phyloP scores from a whole-genome alignment of 169 alveolate species.

The Plasmodium yoelii region DNA sequence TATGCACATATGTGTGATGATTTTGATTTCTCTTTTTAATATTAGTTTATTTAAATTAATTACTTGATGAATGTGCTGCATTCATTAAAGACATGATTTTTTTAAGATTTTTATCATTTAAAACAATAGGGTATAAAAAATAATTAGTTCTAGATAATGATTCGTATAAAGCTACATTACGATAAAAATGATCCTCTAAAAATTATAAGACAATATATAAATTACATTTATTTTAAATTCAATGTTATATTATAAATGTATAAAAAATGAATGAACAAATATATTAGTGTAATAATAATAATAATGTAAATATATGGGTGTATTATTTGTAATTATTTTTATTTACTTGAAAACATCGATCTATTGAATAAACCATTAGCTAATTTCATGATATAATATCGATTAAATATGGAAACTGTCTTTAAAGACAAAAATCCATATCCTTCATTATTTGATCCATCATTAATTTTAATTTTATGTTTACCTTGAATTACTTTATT shows the following conservation, averaged over 20 bases:
- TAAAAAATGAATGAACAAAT: neutral
- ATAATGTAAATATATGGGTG: neutral
- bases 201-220: neutral
- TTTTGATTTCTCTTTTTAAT: neutral
- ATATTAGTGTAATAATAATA: neutral
- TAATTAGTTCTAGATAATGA: constrained; percentile 66
- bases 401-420: constrained; percentile 74
- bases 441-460: constrained; percentile 27
- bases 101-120: constrained; percentile 54
- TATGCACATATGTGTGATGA: neutral
- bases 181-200: constrained; percentile 56
- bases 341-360: constrained; percentile 46
- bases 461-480: constrained; percentile 14
- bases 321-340: neutral
- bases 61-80: constrained; percentile 36
- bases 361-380: constrained; percentile 46
- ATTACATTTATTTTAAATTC: neutral
- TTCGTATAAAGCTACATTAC: constrained; percentile 58
- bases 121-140: constrained; percentile 42
- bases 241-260: neutral
- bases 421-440: constrained; percentile 65
- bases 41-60: neutral
- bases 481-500: constrained; percentile 16
- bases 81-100: constrained; percentile 27
- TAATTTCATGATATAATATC: constrained; percentile 44